Conservation (phyloP, 179 eudicot species). For the Camellia oleifera region DNA sequence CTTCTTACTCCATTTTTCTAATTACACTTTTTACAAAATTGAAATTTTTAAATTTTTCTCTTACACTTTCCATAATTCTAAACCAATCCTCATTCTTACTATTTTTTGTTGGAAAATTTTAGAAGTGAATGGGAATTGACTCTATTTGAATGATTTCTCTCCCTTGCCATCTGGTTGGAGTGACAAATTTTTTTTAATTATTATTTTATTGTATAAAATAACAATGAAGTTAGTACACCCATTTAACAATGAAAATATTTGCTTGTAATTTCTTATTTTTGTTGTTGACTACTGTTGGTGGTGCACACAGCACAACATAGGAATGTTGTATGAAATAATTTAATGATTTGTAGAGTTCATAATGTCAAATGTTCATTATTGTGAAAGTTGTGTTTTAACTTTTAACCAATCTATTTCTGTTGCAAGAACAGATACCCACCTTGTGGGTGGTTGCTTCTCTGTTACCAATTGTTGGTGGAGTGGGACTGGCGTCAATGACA, state of each 20-base stretch:
- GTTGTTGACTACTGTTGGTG: background rate
- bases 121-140: no score
- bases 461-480: slow-evolving; percentile 94
- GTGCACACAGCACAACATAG: background rate
- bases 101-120: no score
- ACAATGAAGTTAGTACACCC: background rate
- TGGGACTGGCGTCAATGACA: slow-evolving; percentile 79
- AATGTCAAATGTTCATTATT: background rate
- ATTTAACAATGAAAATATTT: background rate
- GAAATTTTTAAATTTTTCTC: no score
- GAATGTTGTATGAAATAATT: no score
- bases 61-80: no score
- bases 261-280: background rate
- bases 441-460: slow-evolving; percentile 78
- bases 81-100: no score
- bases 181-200: no score
- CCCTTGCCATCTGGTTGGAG: background rate
- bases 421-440: slow-evolving; percentile 56
- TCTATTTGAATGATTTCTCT: background rate
- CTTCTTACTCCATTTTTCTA: no score
- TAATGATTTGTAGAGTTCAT: background rate
- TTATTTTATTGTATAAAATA: background rate
- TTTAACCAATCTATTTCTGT: background rate
- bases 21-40: no score
- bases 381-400: background rate